Base-by-base conservation (phyloP, 177 flowering plant species). In the Vitis hybrid region DNA sequence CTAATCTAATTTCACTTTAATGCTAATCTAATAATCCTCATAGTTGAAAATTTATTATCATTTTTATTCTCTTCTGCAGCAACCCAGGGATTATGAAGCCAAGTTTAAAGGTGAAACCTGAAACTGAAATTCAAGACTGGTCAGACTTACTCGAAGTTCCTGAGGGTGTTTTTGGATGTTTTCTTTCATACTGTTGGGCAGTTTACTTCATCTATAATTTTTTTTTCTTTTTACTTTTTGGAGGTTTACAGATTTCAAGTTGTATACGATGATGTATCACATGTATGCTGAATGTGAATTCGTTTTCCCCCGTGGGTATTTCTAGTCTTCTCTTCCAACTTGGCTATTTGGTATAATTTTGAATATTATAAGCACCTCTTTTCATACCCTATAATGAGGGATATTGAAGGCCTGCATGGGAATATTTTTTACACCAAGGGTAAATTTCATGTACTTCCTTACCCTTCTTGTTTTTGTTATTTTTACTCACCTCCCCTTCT, bases 71-170 rank as follows among this genome's bases (percentile, higher is more conserved):
- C 15, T 62, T 11, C 17, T 78, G 85, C 94, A 91, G 97, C 87
- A 73, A 82, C 92, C 92, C 9, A 71, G 79, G 5, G 92, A 87
- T 13, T 91, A 90, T 63, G 94, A 88, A 71, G 91, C 89, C 49
- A 91, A 83, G 75, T 88, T 88, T 74, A 77, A 75, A 41, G 80
- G 72, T 30, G 64, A 81, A 56, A 68, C 72, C 62, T 83, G 78
- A 83, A 56, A 18, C 4, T 9, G 24, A 58, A 2, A 20, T 3
- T 3, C 8, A 61, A 60, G 32, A 27, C 30, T 27, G 30, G 4
- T 27, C 30, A 27, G 30, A 27, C 30, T 27, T 27, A 3, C 30
- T 27, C 30, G 4, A 27, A 27, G 30, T 27, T 27, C 30, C 30
- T 3, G 30, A 54, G 32, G 63, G 17, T 13, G 10, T 57, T 2